Base-by-base conservation (phyloP, 2,329 filamentous ascomycete species). In the Zymoseptoria brevis region DNA sequence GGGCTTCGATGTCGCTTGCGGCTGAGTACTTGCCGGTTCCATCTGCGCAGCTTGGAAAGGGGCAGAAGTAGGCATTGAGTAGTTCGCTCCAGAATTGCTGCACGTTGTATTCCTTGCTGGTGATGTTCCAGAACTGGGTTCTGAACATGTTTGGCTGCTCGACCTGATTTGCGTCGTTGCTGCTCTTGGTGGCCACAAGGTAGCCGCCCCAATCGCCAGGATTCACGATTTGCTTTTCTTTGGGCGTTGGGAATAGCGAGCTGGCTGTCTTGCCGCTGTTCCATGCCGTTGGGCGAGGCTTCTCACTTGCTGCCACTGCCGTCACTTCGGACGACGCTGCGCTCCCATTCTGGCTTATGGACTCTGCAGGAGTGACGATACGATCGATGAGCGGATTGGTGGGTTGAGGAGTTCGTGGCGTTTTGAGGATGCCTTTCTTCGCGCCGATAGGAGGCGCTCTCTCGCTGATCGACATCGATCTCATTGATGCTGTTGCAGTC, bases 41-140 rank as follows among this genome's bases (percentile, higher is more conserved):
- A 35, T 67, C 51, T 11, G 74, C 72, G 77, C 85, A 87, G 6
- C 69, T 64, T 1, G 65, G 62, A 56, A 81, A 77, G 0, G 84
- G 84, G 57, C 85, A 87, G 54, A 71, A 74, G 72, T 78, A 87
- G 52, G 73, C 75, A 50, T 73, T 68, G 1, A 75, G 71, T 26
- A 77, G 69, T 0, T 69, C 57, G 48, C 79, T 73, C 58, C 69
- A 78, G 73, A 83, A 86, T 4, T 73, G 71, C 1, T 75, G 71
- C 1, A 76, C 69, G 30, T 80, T 76, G 70, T 82, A 86, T 9
- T 74, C 71, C 0, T 50, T 9, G 9, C 48, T 13, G 19, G 30
- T 30, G 56, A 54, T 29, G 41, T 65, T 59, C 64, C 64, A 66
- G 19, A 59, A 64, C 2, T 55, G 57, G n/a, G 56, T 56, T 11